phyloP scores from a whole-genome alignment of 2,329 filamentous ascomycete species.

The Ophiocordyceps australis region DNA sequence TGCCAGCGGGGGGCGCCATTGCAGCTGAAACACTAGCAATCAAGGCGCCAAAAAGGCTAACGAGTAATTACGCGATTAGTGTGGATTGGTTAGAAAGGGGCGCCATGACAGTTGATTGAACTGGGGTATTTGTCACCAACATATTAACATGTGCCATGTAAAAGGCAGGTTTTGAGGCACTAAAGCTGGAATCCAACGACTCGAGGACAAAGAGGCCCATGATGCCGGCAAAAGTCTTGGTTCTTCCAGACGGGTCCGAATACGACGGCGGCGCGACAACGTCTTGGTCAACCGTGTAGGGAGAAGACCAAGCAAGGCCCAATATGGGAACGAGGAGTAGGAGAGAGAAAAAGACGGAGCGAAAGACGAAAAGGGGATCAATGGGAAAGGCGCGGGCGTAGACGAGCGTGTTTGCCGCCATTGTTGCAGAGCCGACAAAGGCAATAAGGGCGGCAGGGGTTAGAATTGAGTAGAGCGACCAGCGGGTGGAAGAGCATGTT shows the following conservation, averaged over 20 bases:
- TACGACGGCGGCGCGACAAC: too few relatives aligned
- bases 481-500: slow-evolving; percentile 2
- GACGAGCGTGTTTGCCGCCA: slow-evolving; percentile 4
- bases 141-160: slow-evolving; percentile 6
- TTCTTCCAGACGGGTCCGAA: neutral
- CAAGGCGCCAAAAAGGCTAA: slow-evolving; percentile 7
- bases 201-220: slow-evolving; percentile 1
- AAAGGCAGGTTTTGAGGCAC: slow-evolving; percentile 1
- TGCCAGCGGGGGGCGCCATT: slow-evolving; percentile 2
- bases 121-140: slow-evolving; percentile 5
- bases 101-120: too few relatives aligned
- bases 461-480: slow-evolving; percentile 6
- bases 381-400: slow-evolving; percentile 1
- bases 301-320: slow-evolving; percentile 4
- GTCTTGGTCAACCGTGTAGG: neutral
- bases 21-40: slow-evolving; percentile 5
- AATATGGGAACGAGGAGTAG: slow-evolving; percentile 5
- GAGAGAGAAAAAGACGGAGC: slow-evolving; percentile 7
- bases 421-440: slow-evolving; percentile 3
- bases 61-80: too few relatives aligned
- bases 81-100: too few relatives aligned
- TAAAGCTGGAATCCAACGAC: neutral
- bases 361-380: slow-evolving; percentile 8
- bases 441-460: slow-evolving; percentile 4
- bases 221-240: neutral